Conservation (phyloP, 495 filamentous ascomycete species). For the Bathelium albidoporum region DNA sequence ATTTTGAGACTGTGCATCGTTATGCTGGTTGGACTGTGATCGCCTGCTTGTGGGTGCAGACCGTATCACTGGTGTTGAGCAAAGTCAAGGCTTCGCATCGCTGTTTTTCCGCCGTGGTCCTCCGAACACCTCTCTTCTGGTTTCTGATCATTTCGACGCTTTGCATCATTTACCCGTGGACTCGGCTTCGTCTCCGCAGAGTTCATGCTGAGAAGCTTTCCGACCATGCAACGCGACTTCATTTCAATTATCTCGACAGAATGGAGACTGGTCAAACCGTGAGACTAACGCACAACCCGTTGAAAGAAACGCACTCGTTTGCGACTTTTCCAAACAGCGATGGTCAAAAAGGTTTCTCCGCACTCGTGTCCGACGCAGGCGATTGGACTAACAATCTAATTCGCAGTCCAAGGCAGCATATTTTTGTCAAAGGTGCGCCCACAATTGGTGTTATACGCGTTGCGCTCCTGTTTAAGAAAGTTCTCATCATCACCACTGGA, state of each 20-base stretch:
- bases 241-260: slow-evolving; percentile 51
- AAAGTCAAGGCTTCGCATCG: slow-evolving; percentile 20
- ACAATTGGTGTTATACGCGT: slow-evolving; percentile 63
- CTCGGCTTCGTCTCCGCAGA: slow-evolving; percentile 48
- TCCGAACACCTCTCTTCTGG: slow-evolving; percentile 56
- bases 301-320: slow-evolving; percentile 75
- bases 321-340: slow-evolving; percentile 55
- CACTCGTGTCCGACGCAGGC: slow-evolving; percentile 69
- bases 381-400: slow-evolving; percentile 69
- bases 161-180: slow-evolving; percentile 57
- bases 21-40: slow-evolving; percentile 55
- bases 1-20: slow-evolving; percentile 58
- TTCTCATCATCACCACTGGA: slow-evolving; percentile 72
- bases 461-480: slow-evolving; percentile 54
- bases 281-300: slow-evolving; percentile 44
- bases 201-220: slow-evolving; percentile 56
- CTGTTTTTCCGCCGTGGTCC: slow-evolving; percentile 34
- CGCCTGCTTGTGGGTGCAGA: slow-evolving; percentile 48
- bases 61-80: slow-evolving; percentile 30
- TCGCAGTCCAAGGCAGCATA: slow-evolving; percentile 44
- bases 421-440: slow-evolving; percentile 47
- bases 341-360: slow-evolving; percentile 47
- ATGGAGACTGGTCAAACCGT: slow-evolving; percentile 34
- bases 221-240: slow-evolving; percentile 58
- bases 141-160: slow-evolving; percentile 50